These are phyloP conservation scores for Leishmania arabica DNA, from an alignment of 208 protist species.

Conservation along the genomic window DNA sequence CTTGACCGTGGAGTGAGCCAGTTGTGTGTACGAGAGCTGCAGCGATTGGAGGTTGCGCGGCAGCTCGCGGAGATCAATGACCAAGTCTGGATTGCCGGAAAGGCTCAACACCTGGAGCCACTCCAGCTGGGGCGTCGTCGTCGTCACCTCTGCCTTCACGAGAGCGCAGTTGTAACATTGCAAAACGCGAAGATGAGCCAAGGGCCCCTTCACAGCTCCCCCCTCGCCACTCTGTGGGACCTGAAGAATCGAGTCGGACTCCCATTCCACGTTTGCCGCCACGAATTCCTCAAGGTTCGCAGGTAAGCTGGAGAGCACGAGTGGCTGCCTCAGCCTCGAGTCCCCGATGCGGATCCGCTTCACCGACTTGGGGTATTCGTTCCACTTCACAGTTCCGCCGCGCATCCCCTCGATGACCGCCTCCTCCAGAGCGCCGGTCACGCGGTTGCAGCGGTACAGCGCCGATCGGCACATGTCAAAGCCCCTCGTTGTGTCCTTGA, in stretches of 20 bases:
- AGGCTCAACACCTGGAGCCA: background rate
- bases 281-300: constrained; percentile 5
- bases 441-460: constrained; percentile 16
- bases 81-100: background rate
- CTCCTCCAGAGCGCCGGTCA: background rate
- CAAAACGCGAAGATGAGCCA: background rate
- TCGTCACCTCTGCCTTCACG: background rate
- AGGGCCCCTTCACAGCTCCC: background rate
- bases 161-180: constrained; percentile 15
- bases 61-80: background rate
- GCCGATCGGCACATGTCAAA: constrained; percentile 6
- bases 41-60: background rate
- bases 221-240: background rate
- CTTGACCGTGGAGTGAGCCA: background rate
- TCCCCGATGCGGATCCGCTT: constrained; percentile 5
- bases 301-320: constrained; percentile 15
- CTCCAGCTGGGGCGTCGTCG: background rate
- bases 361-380: constrained; percentile 1
- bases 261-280: constrained; percentile 4
- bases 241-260: background rate
- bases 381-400: constrained; percentile 11
- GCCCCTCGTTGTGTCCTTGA: background rate
- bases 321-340: constrained; percentile 11
- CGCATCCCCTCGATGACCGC: constrained; percentile 1
- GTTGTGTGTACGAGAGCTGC: background rate